phyloP scores from a whole-genome alignment of 805 yeast species.

The Saturnispora silvae region DNA sequence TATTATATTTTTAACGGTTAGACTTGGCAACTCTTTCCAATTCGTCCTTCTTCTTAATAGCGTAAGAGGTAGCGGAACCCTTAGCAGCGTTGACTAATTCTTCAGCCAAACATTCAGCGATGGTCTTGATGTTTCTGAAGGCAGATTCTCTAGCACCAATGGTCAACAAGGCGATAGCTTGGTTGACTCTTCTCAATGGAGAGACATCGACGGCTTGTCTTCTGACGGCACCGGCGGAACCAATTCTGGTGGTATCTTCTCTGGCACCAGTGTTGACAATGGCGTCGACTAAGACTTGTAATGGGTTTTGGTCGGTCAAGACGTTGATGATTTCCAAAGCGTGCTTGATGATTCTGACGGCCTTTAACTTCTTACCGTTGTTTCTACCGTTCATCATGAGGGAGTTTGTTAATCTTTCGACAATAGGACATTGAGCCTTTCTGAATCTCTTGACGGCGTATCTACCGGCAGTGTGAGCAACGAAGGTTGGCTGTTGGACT shows the following conservation, averaged over 20 bases:
- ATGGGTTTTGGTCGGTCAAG: slow-evolving; percentile 97
- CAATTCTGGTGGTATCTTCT: slow-evolving; percentile 99
- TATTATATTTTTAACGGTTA: slow-evolving; percentile 72
- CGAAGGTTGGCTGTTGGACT: slow-evolving; percentile 94
- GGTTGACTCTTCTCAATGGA: slow-evolving; percentile 99
- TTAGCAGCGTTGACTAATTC: slow-evolving; percentile 99
- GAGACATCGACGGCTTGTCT: slow-evolving; percentile 99
- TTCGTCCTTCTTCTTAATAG: slow-evolving; percentile 99
- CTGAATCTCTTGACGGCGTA: slow-evolving; percentile 99
- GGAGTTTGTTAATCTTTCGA: slow-evolving; percentile 99
- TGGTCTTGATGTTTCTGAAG: slow-evolving; percentile 99
- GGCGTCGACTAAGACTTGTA: slow-evolving; percentile 98
- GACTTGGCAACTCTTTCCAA: slow-evolving; percentile 99
- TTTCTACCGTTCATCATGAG: slow-evolving; percentile 99
- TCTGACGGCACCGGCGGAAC: slow-evolving; percentile 99
- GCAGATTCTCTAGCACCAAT: slow-evolving; percentile 99
- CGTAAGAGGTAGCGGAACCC: slow-evolving; percentile 99
- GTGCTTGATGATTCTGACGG: slow-evolving; percentile 99
- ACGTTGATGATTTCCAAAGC: slow-evolving; percentile 96
- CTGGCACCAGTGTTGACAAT: slow-evolving; percentile 99
- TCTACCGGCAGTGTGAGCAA: slow-evolving; percentile 99
- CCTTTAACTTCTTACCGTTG: slow-evolving; percentile 99
- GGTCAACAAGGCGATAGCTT: slow-evolving; percentile 95
- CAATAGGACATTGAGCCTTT: slow-evolving; percentile 98
- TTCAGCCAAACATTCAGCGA: slow-evolving; percentile 99